These are phyloP conservation scores for Aphanomyces stellatus DNA, from an alignment of 352 stramenopile species.

Conservation along the genomic window DNA sequence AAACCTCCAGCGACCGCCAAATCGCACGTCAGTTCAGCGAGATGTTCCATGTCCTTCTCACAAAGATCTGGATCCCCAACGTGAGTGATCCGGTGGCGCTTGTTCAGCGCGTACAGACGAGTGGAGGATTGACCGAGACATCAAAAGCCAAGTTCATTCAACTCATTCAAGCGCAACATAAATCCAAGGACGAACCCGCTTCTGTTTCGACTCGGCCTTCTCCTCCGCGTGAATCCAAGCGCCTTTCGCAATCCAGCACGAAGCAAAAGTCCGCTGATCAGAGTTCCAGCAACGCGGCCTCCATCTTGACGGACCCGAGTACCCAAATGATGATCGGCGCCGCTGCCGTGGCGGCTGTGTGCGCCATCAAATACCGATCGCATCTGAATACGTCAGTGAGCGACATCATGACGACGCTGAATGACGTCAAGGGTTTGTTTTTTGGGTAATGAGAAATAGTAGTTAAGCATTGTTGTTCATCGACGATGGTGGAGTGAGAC, in stretches of 20 bases:
- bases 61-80: conserved; percentile 12
- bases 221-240: too few relatives aligned
- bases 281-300: not conserved
- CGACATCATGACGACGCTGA: conserved; percentile 4
- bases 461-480: not conserved
- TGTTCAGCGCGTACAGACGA: not conserved
- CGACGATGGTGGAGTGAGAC: not conserved
- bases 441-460: conserved; percentile 5
- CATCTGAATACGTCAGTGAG: conserved; percentile 4
- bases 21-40: not conserved
- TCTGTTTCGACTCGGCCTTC: too few relatives aligned
- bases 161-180: not conserved
- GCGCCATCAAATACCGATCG: conserved; percentile 19
- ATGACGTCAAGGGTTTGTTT: conserved; percentile 13
- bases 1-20: not conserved
- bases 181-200: not conserved
- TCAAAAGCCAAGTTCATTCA: not conserved
- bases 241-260: not conserved
- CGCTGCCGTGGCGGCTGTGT: conserved; percentile 10
- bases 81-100: not conserved
- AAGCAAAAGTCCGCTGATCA: not conserved
- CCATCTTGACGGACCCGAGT: not conserved
- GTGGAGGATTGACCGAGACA: not conserved
- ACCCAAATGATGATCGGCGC: conserved; percentile 13
- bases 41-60: not conserved